Conservation (phyloP, 2,329 filamentous ascomycete species). For the Cercospora beticola region DNA sequence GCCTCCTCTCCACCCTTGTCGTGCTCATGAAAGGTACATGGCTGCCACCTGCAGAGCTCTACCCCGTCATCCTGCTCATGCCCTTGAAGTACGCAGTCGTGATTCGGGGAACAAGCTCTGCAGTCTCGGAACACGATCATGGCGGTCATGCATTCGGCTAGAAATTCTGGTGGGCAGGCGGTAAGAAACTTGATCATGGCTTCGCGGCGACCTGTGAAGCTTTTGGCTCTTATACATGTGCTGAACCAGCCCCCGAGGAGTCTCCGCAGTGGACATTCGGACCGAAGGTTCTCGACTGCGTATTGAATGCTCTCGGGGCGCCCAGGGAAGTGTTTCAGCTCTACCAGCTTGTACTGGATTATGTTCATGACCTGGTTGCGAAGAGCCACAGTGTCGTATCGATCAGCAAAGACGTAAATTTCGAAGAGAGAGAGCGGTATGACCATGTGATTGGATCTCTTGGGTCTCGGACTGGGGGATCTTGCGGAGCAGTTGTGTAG, state of each 20-base stretch:
- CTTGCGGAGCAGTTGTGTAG: neutral
- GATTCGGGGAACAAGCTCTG: neutral
- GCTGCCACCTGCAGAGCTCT: neutral
- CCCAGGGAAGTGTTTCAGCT: neutral
- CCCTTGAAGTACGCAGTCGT: neutral
- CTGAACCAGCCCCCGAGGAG: neutral
- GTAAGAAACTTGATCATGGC: neutral
- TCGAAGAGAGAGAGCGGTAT: neutral
- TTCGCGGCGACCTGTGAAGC: neutral
- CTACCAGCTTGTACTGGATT: neutral
- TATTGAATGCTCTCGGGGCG: neutral
- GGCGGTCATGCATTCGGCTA: neutral
- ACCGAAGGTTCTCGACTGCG: no score
- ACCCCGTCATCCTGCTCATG: neutral
- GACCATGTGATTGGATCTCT: neutral
- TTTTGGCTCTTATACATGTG: neutral
- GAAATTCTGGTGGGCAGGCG: neutral
- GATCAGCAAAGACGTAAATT: constrained; percentile 2
- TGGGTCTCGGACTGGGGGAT: neutral
- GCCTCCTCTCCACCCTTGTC: neutral
- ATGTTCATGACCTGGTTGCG: neutral
- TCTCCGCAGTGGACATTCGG: no score
- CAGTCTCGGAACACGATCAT: neutral
- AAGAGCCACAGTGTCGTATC: neutral
- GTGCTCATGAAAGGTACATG: neutral